Evolutionary conservation across 495 filamentous ascomycete genomes (phyloP).

Genomic region (Penicillium arizonense): DNA sequence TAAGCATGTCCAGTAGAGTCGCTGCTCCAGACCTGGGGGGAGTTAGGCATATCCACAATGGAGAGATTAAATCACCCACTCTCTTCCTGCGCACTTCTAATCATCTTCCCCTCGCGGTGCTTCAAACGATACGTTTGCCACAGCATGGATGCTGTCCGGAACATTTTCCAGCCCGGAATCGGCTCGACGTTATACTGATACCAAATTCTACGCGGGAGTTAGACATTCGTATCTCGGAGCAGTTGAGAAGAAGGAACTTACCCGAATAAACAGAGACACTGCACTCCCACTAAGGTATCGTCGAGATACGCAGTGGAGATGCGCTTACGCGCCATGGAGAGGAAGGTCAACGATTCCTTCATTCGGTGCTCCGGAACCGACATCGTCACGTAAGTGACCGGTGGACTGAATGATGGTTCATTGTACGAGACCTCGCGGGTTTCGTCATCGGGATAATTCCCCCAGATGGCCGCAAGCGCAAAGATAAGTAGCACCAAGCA

Average conservation of each 20-base stretch:
- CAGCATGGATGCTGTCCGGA: slow-evolving; percentile 37
- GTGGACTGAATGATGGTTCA: slow-evolving; percentile 14
- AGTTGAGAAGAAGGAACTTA: slow-evolving; percentile 7
- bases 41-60: slow-evolving; percentile 6
- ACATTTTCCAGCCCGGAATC: slow-evolving; percentile 37
- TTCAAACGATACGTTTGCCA: slow-evolving; percentile 38
- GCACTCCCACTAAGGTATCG: slow-evolving; percentile 31
- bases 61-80: slow-evolving; percentile 16
- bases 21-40: slow-evolving; percentile 29
- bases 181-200: slow-evolving; percentile 42
- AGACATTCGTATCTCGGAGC: neutral
- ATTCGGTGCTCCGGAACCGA: slow-evolving; percentile 22
- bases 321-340: slow-evolving; percentile 34
- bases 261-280: slow-evolving; percentile 41
- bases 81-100: slow-evolving; percentile 33
- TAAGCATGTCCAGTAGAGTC: slow-evolving; percentile 41
- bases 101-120: slow-evolving; percentile 21
- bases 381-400: slow-evolving; percentile 21
- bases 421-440: slow-evolving; percentile 18
- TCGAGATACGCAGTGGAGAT: slow-evolving; percentile 32
- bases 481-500: slow-evolving; percentile 35
- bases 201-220: slow-evolving; percentile 28
- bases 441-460: slow-evolving; percentile 32
- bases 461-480: slow-evolving; percentile 36
- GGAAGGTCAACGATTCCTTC: slow-evolving; percentile 27